Base-by-base conservation (phyloP, 225 moss, liverwort and hornwort genomes). In the Lunularia cruciata region DNA sequence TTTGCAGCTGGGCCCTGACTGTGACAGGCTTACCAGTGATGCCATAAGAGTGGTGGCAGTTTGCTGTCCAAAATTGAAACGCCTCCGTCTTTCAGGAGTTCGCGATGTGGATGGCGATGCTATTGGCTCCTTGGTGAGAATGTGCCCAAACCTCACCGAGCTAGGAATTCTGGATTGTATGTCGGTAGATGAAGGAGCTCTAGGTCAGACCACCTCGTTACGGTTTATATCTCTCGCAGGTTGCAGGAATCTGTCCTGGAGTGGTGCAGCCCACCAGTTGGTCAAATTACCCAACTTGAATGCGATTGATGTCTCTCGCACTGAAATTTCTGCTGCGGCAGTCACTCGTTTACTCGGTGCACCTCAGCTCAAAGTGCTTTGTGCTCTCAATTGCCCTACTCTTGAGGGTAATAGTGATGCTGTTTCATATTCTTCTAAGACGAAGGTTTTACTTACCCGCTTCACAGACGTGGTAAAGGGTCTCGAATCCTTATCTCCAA, bases 161-260 rank as follows among this genome's bases (percentile, higher is more conserved):
- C 71, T 95, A 49, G 91, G 85, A 16, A 85, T 95, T 18, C 83
- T 91, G 2, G 94, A 95, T 71, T 85, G 89, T 64, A 66, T 73
- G 19, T 69, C 76, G 8, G 85, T 95, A 45, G 85, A 91, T 46
- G 91, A 91, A 70, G 73, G 78, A 46, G 86, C 84, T 18, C 80
- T 95, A 2, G 68, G 80, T 56, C 76, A 82, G 45, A 91, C 89
- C 23, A 84, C 63, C 19, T 88, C 79, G 75, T 80, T 95, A 19
- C 87, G 88, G 5, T 89, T 89, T 48, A 54, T 95, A 60, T 95
- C 94, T 39, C 82, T 95, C 40, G 94, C 94, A 3, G 94, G 94
- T n/a, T 86, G 79, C 73, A 85, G 84, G 64, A 80, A 75, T 70
- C 83, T 95, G 3, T 81, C 78, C 3, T 95, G 94, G 94, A 86